Conservation (phyloP, 2,329 filamentous ascomycete species). For the Chalaropsis ovoidea region DNA sequence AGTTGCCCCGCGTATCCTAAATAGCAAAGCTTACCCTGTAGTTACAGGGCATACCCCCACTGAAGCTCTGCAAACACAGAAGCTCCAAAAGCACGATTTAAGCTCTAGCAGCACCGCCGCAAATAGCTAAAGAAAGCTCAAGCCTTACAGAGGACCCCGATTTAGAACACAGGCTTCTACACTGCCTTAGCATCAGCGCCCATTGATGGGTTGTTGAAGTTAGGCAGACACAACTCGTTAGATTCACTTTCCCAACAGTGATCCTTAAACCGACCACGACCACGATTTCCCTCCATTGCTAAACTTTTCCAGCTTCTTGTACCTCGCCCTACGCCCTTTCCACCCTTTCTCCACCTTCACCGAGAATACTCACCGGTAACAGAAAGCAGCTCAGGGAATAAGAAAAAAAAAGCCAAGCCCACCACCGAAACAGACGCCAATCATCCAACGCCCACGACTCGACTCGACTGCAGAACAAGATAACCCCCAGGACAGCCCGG, state of each 20-base stretch:
- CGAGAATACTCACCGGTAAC: slow-evolving; percentile 4
- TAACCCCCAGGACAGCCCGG: background rate
- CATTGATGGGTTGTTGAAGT: background rate
- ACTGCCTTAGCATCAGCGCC: background rate
- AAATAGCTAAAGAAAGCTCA: background rate
- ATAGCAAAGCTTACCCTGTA: too few species aligned
- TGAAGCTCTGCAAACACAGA: background rate
- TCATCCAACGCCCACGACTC: background rate
- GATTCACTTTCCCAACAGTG: background rate
- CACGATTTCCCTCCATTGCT: background rate
- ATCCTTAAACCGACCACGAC: too few species aligned
- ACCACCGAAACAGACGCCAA: slow-evolving; percentile 4
- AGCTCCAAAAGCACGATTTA: background rate
- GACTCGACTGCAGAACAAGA: background rate
- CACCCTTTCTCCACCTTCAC: background rate
- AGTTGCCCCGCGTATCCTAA: background rate
- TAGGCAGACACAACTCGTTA: background rate
- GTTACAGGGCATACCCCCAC: background rate
- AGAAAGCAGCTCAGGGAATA: background rate
- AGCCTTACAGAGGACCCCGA: background rate
- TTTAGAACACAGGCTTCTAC: slow-evolving; percentile 3
- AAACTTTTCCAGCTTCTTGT: background rate
- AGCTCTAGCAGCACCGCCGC: background rate
- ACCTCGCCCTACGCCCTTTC: background rate
- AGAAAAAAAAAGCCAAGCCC: background rate